Evolutionary conservation across 768 basidiomycete genomes (phyloP).

Genomic region (Leccinum ochraceum): DNA sequence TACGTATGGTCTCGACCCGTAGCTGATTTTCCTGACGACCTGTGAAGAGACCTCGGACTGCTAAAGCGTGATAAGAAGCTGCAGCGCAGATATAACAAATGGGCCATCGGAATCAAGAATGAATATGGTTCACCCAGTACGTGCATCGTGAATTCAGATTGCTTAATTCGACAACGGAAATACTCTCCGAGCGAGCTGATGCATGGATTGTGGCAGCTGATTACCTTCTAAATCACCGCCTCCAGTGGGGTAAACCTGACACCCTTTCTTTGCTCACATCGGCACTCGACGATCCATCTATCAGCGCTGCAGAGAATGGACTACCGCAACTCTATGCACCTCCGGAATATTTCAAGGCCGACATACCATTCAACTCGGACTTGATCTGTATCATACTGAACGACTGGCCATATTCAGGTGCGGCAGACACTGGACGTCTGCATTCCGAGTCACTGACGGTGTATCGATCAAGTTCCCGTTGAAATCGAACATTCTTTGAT

Average conservation of each 20-base stretch:
- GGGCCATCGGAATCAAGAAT: slow-evolving; percentile 53
- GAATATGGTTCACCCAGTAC: slow-evolving; percentile 69
- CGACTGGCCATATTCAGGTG: slow-evolving; percentile 89
- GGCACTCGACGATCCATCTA: slow-evolving; percentile 40
- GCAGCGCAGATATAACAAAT: slow-evolving; percentile 65
- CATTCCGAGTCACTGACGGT: neutral
- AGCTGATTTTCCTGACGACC: neutral
- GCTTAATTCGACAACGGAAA: neutral
- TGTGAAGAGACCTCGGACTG: slow-evolving; percentile 72
- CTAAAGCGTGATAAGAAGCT: slow-evolving; percentile 72
- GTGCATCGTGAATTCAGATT: slow-evolving; percentile 18
- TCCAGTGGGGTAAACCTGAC: slow-evolving; percentile 78
- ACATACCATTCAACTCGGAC: slow-evolving; percentile 49
- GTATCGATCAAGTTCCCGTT: slow-evolving; percentile 50
- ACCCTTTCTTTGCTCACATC: slow-evolving; percentile 61
- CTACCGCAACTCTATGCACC: neutral
- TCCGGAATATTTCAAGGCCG: slow-evolving; percentile 65
- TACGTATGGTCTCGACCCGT: slow-evolving; percentile 29
- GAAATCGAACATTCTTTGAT: slow-evolving; percentile 75
- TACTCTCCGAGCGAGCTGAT: neutral
- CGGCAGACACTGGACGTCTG: slow-evolving; percentile 10
- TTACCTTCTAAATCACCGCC: slow-evolving; percentile 65
- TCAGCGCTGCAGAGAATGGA: slow-evolving; percentile 18
- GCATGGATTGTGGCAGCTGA: slow-evolving; percentile 45
- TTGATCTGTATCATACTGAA: slow-evolving; percentile 74